A percentile compares a stretch with the other conserved stretches of the same genome.
phyloP scores from a whole-genome alignment of 192 early-diverging fungal species.

The Gigaspora rosea region DNA sequence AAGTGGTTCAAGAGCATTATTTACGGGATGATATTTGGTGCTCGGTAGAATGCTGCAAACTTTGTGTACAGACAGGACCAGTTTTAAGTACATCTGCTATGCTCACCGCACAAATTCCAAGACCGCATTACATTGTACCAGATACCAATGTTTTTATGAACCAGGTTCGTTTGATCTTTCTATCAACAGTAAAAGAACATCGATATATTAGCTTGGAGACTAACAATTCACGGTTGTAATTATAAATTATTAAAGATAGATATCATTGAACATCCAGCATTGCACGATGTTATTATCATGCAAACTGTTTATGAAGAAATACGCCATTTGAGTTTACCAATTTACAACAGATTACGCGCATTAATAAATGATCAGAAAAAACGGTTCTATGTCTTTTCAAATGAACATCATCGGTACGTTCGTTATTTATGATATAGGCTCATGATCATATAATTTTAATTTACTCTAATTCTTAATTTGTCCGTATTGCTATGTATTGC shows the following conservation, averaged over 20 bases:
- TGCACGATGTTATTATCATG: constrained; percentile 88
- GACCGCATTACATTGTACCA: constrained; percentile 80
- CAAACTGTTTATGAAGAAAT: constrained; percentile 95
- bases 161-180: constrained; percentile 57
- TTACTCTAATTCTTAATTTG: not conserved
- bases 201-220: not conserved
- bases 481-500: no score
- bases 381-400: constrained; percentile 91
- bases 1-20: constrained; percentile 96
- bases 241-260: constrained; percentile 70
- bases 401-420: constrained; percentile 82
- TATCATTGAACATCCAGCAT: constrained; percentile 84
- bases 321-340: constrained; percentile 74
- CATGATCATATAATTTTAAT: not conserved
- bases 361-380: constrained; percentile 73
- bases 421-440: not conserved
- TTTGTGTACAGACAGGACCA: constrained; percentile 47
- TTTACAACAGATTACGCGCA: constrained; percentile 77
- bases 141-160: constrained; percentile 96
- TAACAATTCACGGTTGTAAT: not conserved
- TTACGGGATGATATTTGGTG: constrained; percentile 95
- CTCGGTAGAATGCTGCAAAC: constrained; percentile 61
- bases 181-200: not conserved
- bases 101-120: constrained; percentile 49
- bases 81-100: constrained; percentile 55